Evolutionary conservation across 805 yeast species (phyloP).

Genomic region (Myxozyma mucilagina): DNA sequence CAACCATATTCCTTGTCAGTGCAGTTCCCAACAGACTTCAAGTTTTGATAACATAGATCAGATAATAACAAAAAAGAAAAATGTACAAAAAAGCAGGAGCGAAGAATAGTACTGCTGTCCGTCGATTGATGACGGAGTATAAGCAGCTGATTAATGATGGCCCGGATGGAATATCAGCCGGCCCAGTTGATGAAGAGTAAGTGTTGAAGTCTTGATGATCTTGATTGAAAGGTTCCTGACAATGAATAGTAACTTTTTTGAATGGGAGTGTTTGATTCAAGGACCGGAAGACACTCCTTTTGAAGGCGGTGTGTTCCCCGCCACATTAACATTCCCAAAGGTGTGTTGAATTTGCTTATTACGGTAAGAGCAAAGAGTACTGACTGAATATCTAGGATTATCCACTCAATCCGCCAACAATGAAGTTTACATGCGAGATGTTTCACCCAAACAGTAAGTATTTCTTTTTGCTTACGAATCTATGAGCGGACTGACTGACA

Average conservation of each 20-base stretch:
- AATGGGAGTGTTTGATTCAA: conserved; percentile 81
- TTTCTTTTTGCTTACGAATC: no score
- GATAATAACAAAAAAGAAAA: background rate
- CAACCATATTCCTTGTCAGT: no score
- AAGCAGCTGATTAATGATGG: conserved; percentile 83
- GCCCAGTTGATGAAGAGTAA: conserved; percentile 71
- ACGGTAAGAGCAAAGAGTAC: no score
- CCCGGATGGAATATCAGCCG: conserved; percentile 95
- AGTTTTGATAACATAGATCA: no score
- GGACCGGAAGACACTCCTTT: conserved; percentile 85
- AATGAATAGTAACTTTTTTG: conserved; percentile 50
- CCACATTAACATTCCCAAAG: conserved; percentile 65
- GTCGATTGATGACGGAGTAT: conserved; percentile 81
- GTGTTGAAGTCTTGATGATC: background rate
- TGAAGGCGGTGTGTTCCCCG: conserved; percentile 86
- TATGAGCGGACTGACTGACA: background rate
- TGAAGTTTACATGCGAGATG: conserved; percentile 75
- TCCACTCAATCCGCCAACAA: conserved; percentile 78
- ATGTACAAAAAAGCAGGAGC: conserved; percentile 12
- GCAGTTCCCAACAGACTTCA: no score
- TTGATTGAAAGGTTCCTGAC: background rate
- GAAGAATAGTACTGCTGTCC: conserved; percentile 65
- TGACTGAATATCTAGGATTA: conserved; percentile 50
- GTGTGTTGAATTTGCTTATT: conserved; percentile 3
- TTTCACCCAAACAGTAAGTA: conserved; percentile 75